Percentiles rank a stretch among this genome's conserved stretches.
Conservation (phyloP, 2,329 filamentous ascomycete genomes). For the Fonsecaea pedrosoi region DNA sequence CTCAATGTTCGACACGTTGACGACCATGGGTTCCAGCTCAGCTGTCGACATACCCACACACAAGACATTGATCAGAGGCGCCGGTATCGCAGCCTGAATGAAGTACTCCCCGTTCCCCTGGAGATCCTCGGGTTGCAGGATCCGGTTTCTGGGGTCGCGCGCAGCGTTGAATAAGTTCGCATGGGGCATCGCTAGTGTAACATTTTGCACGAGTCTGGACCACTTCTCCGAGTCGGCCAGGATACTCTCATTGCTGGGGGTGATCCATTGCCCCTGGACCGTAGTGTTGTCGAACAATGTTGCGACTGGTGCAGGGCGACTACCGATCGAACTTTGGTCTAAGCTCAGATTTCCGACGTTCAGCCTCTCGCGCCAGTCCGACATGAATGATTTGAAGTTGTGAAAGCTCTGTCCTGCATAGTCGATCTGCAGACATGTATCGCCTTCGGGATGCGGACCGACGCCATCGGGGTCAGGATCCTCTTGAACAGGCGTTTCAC, state of each 20-base stretch:
- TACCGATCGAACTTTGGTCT: conserved; percentile 20
- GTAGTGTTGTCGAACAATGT: conserved; percentile 76
- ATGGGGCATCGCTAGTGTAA: conserved; percentile 79
- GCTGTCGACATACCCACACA: conserved; percentile 69
- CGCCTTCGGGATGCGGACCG: conserved; percentile 43
- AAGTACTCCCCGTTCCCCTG: conserved; percentile 72
- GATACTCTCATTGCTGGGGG: conserved; percentile 60
- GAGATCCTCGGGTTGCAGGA: conserved; percentile 72
- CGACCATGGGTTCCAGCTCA: conserved; percentile 69
- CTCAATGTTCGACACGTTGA: conserved; percentile 33
- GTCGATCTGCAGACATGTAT: conserved; percentile 71
- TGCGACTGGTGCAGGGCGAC: conserved; percentile 66
- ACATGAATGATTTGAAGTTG: conserved; percentile 69
- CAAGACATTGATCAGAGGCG: conserved; percentile 73
- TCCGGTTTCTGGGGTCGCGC: conserved; percentile 65
- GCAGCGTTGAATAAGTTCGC: conserved; percentile 71
- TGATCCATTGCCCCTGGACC: conserved; percentile 72
- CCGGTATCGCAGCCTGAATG: conserved; percentile 71
- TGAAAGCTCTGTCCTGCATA: conserved; percentile 73
- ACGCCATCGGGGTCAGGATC: conserved; percentile 48
- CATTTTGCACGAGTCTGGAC: conserved; percentile 72
- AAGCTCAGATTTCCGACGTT: conserved; percentile 53
- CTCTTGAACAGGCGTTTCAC: conserved; percentile 65
- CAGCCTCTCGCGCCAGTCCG: conserved; percentile 61
- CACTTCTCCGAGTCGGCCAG: conserved; percentile 57